phyloP scores from a whole-genome alignment of 75 land plant genomes.

The Pseudotsuga menziesii region DNA sequence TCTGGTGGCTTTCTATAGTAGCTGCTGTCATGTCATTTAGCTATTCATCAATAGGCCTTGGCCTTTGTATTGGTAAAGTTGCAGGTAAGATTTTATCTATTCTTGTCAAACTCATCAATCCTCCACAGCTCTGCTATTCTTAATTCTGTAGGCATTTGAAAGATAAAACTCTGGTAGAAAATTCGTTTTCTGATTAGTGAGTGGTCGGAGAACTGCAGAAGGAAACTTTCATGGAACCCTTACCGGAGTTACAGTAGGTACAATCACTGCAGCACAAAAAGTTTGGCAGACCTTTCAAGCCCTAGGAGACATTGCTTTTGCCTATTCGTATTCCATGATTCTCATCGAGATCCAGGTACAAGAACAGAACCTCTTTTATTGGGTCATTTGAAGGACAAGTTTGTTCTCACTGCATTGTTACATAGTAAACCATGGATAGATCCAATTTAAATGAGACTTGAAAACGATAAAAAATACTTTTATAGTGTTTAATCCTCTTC shows the following conservation, averaged over 20 bases:
- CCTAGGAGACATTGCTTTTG: slow-evolving; percentile 61
- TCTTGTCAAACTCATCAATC: too few species aligned
- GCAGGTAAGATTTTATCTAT: slow-evolving; percentile 23
- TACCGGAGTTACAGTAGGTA: slow-evolving; percentile 54
- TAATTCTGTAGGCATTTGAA: too few species aligned
- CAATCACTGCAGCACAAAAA: slow-evolving; percentile 24
- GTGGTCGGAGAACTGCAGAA: neutral
- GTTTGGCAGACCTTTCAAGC: slow-evolving; percentile 43
- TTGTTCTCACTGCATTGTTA: too few species aligned
- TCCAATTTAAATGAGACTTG: too few species aligned
- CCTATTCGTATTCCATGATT: slow-evolving; percentile 52
- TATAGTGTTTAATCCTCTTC: too few species aligned
- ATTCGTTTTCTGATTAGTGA: too few species aligned
- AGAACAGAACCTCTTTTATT: neutral
- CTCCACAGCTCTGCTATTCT: too few species aligned
- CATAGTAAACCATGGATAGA: too few species aligned
- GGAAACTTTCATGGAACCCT: slow-evolving; percentile 32
- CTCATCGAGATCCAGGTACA: slow-evolving; percentile 59
- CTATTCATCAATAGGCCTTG: slow-evolving; percentile 67
- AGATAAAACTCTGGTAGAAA: too few species aligned
- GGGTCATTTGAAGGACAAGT: too few species aligned
- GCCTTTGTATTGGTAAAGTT: slow-evolving; percentile 54
- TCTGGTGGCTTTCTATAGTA: slow-evolving; percentile 80
- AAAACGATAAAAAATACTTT: too few species aligned
- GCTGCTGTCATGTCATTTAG: slow-evolving; percentile 83